These are phyloP conservation scores for Tolypocladium paradoxum DNA, from an alignment of 2,329 filamentous ascomycete species.

Conservation along the genomic window DNA sequence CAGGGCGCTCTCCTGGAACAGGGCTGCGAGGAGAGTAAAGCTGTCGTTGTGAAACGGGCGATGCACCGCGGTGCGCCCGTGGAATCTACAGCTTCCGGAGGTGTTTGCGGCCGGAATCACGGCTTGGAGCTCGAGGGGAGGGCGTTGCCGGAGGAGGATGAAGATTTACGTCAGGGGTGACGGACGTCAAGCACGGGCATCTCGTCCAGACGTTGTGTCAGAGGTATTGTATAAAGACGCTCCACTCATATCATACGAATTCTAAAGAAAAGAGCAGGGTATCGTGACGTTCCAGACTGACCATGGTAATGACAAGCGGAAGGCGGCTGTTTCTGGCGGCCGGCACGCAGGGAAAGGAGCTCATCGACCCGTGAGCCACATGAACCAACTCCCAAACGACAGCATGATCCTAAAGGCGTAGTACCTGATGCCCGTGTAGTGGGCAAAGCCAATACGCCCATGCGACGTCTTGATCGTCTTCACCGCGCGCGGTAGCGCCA, in stretches of 20 bases:
- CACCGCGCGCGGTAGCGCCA: slow-evolving; percentile 19
- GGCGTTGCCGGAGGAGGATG: slow-evolving; percentile 15
- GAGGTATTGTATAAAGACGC: neutral
- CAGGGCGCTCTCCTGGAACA: slow-evolving; percentile 15
- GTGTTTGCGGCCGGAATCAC: slow-evolving; percentile 24
- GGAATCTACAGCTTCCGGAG: slow-evolving; percentile 29
- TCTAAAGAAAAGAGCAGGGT: neutral
- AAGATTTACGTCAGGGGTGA: slow-evolving; percentile 4
- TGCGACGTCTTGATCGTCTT: slow-evolving; percentile 11
- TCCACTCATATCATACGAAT: neutral
- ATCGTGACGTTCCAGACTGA: neutral
- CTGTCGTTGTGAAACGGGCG: slow-evolving; percentile 22
- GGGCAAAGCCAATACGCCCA: slow-evolving; percentile 5
- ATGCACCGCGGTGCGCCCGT: slow-evolving; percentile 28
- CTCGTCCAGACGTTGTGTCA: neutral
- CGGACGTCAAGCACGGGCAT: neutral
- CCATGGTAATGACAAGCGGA: neutral
- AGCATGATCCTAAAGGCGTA: neutral
- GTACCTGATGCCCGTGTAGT: slow-evolving; percentile 3
- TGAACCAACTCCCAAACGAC: neutral
- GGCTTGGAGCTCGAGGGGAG: slow-evolving; percentile 22
- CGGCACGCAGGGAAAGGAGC: neutral
- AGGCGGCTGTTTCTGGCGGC: too few species aligned
- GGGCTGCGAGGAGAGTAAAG: slow-evolving; percentile 14
- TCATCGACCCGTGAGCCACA: neutral